phyloP scores from a whole-genome alignment of 352 stramenopile genomes.

The Pythium dissimile region DNA sequence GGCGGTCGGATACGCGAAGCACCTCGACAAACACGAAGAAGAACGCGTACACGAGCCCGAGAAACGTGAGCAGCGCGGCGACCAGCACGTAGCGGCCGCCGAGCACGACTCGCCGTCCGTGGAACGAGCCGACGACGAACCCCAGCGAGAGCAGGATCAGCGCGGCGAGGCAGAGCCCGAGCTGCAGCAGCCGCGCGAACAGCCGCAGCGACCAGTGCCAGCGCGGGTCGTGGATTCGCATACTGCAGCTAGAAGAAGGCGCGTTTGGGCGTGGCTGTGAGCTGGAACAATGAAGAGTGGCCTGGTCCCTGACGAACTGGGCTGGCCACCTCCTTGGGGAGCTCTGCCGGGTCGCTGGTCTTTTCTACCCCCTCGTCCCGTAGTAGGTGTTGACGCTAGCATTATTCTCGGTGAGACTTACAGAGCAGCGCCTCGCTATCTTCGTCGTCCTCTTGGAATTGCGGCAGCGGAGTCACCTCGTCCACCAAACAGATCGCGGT shows the following conservation, averaged over 20 bases:
- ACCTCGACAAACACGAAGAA: slow-evolving; percentile 23
- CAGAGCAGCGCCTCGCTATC: background rate
- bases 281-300: too few species aligned
- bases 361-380: background rate
- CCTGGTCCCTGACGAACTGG: too few species aligned
- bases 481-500: background rate
- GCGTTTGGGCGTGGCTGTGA: slow-evolving; percentile 13
- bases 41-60: slow-evolving; percentile 19
- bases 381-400: too few species aligned
- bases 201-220: slow-evolving; percentile 20
- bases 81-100: slow-evolving; percentile 20
- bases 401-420: background rate
- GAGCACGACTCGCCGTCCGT: slow-evolving; percentile 11
- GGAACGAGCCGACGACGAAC: slow-evolving; percentile 22
- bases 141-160: slow-evolving; percentile 21
- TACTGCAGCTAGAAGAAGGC: slow-evolving; percentile 2
- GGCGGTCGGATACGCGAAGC: slow-evolving; percentile 10
- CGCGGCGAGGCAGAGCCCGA: slow-evolving; percentile 18
- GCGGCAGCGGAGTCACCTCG: too few species aligned
- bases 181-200: slow-evolving; percentile 14
- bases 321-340: too few species aligned
- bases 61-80: slow-evolving; percentile 18
- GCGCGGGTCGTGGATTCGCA: slow-evolving; percentile 18
- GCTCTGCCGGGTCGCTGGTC: too few species aligned
- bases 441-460: too few species aligned